Evolutionary conservation across 2,329 filamentous ascomycete species (phyloP).

Genomic region (Fusarium xyrophilum): DNA sequence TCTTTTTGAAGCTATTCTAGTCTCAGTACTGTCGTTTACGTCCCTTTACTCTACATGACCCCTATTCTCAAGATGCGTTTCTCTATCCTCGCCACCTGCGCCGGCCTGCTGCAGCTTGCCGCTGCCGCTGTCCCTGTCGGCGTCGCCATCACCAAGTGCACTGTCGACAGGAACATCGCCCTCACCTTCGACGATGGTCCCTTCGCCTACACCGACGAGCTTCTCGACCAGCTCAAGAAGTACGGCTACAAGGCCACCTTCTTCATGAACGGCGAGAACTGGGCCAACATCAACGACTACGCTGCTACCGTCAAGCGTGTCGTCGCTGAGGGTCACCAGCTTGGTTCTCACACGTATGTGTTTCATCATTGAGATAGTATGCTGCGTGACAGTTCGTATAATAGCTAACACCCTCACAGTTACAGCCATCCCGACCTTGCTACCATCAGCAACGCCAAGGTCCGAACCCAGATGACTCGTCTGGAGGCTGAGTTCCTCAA

Average conservation of each 20-base stretch:
- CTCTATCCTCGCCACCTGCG: slow-evolving; percentile 18
- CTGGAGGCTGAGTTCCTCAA: slow-evolving; percentile 47
- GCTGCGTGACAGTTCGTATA: not conserved
- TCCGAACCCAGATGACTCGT: slow-evolving; percentile 46
- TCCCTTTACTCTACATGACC: not conserved
- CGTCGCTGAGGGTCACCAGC: slow-evolving; percentile 58
- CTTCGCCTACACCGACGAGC: slow-evolving; percentile 22
- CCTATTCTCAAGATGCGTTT: slow-evolving; percentile 5
- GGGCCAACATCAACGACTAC: slow-evolving; percentile 35
- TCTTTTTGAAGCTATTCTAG: slow-evolving; percentile 16
- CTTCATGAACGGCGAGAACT: slow-evolving; percentile 40
- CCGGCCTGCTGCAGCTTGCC: slow-evolving; percentile 19
- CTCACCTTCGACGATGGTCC: slow-evolving; percentile 26
- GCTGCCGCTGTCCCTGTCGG: slow-evolving; percentile 16
- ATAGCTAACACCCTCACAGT: slow-evolving; percentile 45
- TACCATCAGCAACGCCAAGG: slow-evolving; percentile 34
- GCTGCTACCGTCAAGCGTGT: slow-evolving; percentile 47
- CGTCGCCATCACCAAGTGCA: slow-evolving; percentile 16
- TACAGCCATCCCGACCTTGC: slow-evolving; percentile 50
- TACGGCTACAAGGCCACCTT: slow-evolving; percentile 29
- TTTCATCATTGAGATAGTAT: not conserved
- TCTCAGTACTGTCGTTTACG: slow-evolving; percentile 14
- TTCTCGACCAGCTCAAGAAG: slow-evolving; percentile 23
- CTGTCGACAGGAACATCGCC: slow-evolving; percentile 23
- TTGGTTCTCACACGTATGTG: slow-evolving; percentile 51